Evolutionary conservation across 169 alveolate species (phyloP).

Genomic region (Sarcocystis neurona): DNA sequence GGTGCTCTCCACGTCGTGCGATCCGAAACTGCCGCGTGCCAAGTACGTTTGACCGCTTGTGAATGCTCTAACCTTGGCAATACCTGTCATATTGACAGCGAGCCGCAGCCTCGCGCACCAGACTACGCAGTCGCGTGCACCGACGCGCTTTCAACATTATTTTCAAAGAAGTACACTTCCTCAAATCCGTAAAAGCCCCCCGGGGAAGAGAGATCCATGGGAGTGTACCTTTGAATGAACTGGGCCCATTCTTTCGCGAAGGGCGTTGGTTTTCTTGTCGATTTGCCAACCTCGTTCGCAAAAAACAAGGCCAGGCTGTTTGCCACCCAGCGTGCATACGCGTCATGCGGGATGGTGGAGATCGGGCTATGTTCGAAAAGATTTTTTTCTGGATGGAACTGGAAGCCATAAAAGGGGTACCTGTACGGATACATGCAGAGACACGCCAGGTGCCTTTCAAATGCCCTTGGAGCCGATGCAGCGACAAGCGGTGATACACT

Average conservation of each 20-base stretch:
- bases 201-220: neutral
- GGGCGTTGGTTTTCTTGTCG: neutral
- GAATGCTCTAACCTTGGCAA: no score
- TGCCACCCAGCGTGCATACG: neutral
- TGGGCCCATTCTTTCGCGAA: neutral
- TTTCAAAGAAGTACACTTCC: constrained; percentile 30
- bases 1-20: no score
- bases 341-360: neutral
- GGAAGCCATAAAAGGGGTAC: constrained; percentile 40
- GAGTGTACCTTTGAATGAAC: neutral
- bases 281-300: constrained; percentile 1
- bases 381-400: constrained; percentile 46
- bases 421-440: neutral
- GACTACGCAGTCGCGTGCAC: no score
- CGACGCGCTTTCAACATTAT: no score
- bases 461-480: no score
- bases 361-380: constrained; percentile 12
- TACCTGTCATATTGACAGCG: no score
- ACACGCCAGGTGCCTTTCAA: no score
- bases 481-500: no score
- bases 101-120: no score
- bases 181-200: constrained; percentile 20
- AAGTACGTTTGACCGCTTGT: no score
- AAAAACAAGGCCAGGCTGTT: neutral
- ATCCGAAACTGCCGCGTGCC: no score